Percentiles rank a stretch among this genome's conserved stretches.
Evolutionary conservation across 2,329 filamentous ascomycete species (phyloP).

Genomic region (Aspergillus versicolor): DNA sequence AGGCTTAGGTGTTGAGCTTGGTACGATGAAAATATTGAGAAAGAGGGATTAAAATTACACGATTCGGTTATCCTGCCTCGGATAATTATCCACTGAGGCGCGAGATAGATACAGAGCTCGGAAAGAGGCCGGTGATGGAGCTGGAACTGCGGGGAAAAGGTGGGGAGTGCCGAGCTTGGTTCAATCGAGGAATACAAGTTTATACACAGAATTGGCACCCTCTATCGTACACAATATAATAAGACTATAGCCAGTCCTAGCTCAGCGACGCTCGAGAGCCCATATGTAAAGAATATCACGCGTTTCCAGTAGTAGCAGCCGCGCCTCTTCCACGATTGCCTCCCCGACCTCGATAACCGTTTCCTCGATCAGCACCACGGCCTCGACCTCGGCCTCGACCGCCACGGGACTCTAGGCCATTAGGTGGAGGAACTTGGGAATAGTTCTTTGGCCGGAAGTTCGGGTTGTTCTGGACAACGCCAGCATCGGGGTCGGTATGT

Average conservation of each 20-base stretch:
- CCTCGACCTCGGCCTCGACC: conserved; percentile 28
- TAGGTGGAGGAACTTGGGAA: conserved; percentile 51
- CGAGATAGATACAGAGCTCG: neutral
- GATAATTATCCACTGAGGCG: conserved; percentile 6
- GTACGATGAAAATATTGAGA: neutral
- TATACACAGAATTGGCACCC: neutral
- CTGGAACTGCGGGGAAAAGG: conserved; percentile 3
- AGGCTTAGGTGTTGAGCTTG: neutral
- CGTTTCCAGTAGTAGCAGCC: conserved; percentile 9
- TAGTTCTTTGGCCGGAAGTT: conserved; percentile 57
- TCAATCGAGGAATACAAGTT: neutral
- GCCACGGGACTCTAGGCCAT: conserved; percentile 38
- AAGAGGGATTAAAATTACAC: neutral
- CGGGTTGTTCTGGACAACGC: conserved; percentile 56
- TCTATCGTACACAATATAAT: neutral
- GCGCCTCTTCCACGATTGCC: conserved; percentile 28
- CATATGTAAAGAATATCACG: neutral
- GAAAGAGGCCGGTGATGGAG: neutral
- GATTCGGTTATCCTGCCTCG: neutral
- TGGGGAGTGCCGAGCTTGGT: neutral
- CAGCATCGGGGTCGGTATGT: conserved; percentile 50
- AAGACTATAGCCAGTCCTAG: neutral
- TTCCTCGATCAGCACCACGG: conserved; percentile 28
- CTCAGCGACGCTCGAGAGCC: neutral
- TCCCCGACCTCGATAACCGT: conserved; percentile 25